Conservation (phyloP, 2,329 filamentous ascomycete genomes). For the Aspergillus felis region DNA sequence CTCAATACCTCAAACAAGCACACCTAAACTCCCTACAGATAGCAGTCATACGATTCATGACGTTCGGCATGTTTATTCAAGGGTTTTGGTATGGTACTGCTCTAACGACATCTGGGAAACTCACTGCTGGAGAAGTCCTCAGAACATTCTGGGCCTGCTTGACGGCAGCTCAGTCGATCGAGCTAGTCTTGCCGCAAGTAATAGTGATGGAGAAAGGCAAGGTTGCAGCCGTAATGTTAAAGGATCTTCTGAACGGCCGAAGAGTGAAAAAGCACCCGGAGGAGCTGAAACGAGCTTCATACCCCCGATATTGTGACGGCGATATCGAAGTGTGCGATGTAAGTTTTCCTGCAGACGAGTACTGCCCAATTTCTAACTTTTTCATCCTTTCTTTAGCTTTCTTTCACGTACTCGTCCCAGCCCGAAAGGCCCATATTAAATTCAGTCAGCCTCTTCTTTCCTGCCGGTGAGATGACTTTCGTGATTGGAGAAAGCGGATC, state of each 20-base stretch:
- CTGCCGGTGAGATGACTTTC: conserved; percentile 69
- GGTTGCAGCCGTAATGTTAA: conserved; percentile 64
- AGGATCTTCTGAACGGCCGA: conserved; percentile 39
- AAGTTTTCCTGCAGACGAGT: conserved; percentile 12
- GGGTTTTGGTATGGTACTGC: conserved; percentile 85
- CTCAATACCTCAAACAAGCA: conserved; percentile 65
- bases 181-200: conserved; percentile 71
- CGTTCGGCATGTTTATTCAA: conserved; percentile 74
- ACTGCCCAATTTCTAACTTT: conserved; percentile 8
- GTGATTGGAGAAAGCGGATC: conserved; percentile 84
- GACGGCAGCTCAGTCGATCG: conserved; percentile 69
- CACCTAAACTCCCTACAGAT: conserved; percentile 67
- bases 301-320: conserved; percentile 52
- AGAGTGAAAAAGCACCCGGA: conserved; percentile 12
- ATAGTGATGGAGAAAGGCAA: conserved; percentile 75
- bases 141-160: conserved; percentile 84
- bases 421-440: conserved; percentile 57
- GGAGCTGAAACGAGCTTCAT: conserved; percentile 28
- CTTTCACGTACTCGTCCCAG: conserved; percentile 75
- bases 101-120: conserved; percentile 58
- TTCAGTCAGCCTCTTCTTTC: conserved; percentile 64
- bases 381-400: conserved; percentile 52
- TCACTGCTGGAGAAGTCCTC: conserved; percentile 64
- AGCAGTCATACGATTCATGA: conserved; percentile 68
- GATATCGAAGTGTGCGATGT: conserved; percentile 68